These are phyloP conservation scores for Moelleriella libera DNA, from an alignment of 2,329 filamentous ascomycete species.

Conservation along the genomic window DNA sequence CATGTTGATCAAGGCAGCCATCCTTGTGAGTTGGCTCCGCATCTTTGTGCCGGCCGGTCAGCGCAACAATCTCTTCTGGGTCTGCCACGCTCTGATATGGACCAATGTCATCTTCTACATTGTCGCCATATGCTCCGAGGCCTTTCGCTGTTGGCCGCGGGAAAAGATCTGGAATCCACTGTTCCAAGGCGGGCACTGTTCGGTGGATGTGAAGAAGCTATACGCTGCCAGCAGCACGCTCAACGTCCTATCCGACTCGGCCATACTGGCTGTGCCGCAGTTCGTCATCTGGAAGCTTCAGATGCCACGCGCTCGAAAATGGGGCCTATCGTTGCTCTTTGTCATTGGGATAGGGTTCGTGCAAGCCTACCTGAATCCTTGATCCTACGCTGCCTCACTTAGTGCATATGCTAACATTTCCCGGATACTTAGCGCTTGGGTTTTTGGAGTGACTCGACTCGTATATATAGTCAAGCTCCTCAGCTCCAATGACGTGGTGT, in stretches of 20 bases:
- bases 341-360: background rate
- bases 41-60: background rate
- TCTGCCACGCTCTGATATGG: background rate
- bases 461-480: background rate
- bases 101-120: background rate
- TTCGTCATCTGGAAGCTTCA: background rate
- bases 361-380: background rate
- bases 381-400: no score
- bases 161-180: background rate
- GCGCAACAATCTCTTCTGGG: background rate
- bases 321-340: background rate
- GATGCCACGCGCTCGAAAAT: background rate
- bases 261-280: background rate
- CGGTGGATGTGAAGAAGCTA: background rate
- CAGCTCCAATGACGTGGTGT: background rate
- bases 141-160: background rate
- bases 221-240: background rate
- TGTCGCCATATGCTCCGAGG: background rate
- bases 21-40: background rate
- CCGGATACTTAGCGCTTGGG: background rate
- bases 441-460: background rate
- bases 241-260: background rate
- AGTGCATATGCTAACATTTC: background rate
- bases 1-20: background rate
- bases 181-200: background rate